Evolutionary conservation across 805 yeast species (phyloP), one percentile per base, ranked within the genome.

Genomic region (Wickerhamiella vanderwaltii): DNA sequence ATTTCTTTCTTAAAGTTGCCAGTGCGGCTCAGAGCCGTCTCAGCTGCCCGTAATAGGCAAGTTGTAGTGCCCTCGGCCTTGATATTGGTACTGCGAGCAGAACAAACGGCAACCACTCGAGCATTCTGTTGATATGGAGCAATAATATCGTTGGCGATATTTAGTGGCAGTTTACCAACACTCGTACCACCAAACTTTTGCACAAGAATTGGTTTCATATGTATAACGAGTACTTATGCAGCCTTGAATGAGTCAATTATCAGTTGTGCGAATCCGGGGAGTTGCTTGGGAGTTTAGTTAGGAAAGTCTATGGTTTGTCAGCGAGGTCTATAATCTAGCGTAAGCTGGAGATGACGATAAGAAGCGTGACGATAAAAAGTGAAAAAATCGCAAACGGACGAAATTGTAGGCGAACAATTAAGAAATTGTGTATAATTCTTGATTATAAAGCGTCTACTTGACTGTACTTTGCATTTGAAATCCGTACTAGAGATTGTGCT

Each of bases 161-260:
- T 72, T 39, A 71, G 76, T 7, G 95, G 83, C 60, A 91, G 87
- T 59, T 91, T 91, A 17, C 98, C 98, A 24, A 91, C 95, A 35
- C 91, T 78, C 12, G 98, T 91, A 41, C 98, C 98, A 37, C 98
- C 98, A 55, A 84, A 91, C 62, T 91, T 91, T 61, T 91, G 98
- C 5, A 91, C 81, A 3, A 81, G 60, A 87, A 88, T 79, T 13
- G 37, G 61, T 29, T 52, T 54, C 48, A 37, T 20, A 16, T 20
- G 23, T n/a, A n/a, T n/a, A n/a, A n/a, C n/a, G n/a, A n/a, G n/a
- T 23, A 3, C 19, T 4, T n/a, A n/a, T 9, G 29, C n/a, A 25
- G n/a, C n/a, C 29, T 9, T 9, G 12, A n/a, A 22, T 33, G 36
- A 33, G 36, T 33, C 36, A 33, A 33, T 13, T 9, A 26, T 4